Conservation (phyloP, 495 filamentous ascomycete species). For the Podospora pseudopauciseta region DNA sequence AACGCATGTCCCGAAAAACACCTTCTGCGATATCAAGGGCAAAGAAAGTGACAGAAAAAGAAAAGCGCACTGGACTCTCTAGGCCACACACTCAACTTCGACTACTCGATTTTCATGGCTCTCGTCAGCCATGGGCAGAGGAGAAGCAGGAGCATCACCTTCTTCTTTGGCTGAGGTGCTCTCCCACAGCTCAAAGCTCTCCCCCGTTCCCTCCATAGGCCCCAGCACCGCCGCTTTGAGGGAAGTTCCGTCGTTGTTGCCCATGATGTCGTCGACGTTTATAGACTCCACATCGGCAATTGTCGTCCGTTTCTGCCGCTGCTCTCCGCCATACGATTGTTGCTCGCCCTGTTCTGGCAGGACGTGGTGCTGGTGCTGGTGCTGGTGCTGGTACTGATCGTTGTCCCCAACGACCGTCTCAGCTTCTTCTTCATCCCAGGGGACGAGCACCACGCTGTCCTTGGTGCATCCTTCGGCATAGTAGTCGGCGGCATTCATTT, state of each 20-base stretch:
- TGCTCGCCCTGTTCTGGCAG: not conserved
- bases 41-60: not conserved
- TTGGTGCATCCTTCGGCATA: constrained; percentile 66
- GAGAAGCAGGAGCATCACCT: constrained; percentile 28
- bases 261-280: constrained; percentile 49
- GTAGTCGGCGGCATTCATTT: constrained; percentile 69
- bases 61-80: not conserved
- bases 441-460: constrained; percentile 55
- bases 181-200: constrained; percentile 63
- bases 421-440: constrained; percentile 53
- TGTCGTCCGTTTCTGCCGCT: not conserved
- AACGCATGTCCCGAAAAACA: not conserved
- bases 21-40: not conserved
- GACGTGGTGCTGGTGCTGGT: not conserved
- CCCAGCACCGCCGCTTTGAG: constrained; percentile 44
- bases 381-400: constrained; percentile 19
- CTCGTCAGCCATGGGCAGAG: not conserved
- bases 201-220: constrained; percentile 50
- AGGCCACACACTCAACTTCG: not conserved
- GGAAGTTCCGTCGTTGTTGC: constrained; percentile 32
- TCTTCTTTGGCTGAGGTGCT: constrained; percentile 57
- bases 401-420: constrained; percentile 16
- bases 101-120: not conserved
- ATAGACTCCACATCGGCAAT: constrained; percentile 27
- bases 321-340: not conserved